Evolutionary conservation across 805 yeast species (phyloP).

Genomic region (Yarrowia alimentaria): DNA sequence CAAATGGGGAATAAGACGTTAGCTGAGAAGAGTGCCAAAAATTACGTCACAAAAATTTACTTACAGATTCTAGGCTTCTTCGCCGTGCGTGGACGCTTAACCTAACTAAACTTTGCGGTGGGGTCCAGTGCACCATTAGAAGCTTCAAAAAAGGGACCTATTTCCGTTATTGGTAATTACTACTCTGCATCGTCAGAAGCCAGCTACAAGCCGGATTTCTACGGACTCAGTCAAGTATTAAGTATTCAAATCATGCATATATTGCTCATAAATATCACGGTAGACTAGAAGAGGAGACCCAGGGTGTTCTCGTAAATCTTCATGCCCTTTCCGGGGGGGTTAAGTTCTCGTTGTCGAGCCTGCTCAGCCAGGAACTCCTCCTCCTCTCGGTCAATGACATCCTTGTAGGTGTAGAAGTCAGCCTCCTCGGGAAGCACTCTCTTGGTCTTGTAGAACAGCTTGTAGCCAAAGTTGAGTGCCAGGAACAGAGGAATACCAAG

Average conservation of each 20-base stretch:
- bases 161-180: no score
- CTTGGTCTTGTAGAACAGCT: constrained; percentile 40
- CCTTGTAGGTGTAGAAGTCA: constrained; percentile 30
- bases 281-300: constrained; percentile 27
- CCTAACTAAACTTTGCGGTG: no score
- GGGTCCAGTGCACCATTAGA: no score
- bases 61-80: no score
- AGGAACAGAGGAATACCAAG: constrained; percentile 68
- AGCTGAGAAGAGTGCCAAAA: no score
- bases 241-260: constrained; percentile 16
- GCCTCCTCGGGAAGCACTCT: constrained; percentile 26
- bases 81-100: no score
- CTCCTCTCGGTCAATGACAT: constrained; percentile 30
- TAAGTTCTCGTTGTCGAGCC: constrained; percentile 28
- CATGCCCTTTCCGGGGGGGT: constrained; percentile 24
- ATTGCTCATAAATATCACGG: constrained; percentile 24
- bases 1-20: no score
- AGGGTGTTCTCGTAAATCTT: constrained; percentile 30
- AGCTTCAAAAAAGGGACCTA: no score
- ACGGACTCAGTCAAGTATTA: no score
- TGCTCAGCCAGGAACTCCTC: constrained; percentile 28
- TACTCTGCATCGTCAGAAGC: no score
- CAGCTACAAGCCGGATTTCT: no score
- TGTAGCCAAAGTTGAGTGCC: constrained; percentile 57
- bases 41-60: no score